Base-by-base conservation (phyloP, 2,329 filamentous ascomycete genomes). In the Colletotrichum theobromicola region DNA sequence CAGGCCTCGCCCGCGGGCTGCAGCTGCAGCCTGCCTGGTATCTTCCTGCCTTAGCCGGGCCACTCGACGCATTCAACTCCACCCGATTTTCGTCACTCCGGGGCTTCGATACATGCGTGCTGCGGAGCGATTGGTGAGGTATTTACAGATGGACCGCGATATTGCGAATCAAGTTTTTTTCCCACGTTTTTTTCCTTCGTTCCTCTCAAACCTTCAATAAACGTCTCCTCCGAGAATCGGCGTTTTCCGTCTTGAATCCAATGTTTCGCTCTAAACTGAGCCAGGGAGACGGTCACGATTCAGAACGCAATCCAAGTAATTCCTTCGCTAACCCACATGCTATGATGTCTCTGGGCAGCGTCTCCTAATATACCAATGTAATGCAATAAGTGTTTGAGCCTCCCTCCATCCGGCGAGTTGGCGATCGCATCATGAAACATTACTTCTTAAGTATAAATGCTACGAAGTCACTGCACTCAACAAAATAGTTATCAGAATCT, bases 401-500 rank as follows among this genome's bases (percentile, higher is more conserved):
- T 46, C 9, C 37, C 18, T 46, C 42, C 16, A 46, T 9, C 10
- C 42, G 9, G 10, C 10, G 10, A 21, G n/a, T 21, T 18, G 18
- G n/a, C n/a, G 6, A 21, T 13, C 18, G 42, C 8, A 6, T 46
- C 42, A 46, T n/a, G n/a, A 21, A 21, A 12, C 24, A 12, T 57
- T 6, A 4, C 26, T 28, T 3, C 13, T 16, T 0, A 5, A 26
- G n/a, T 1, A 10, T 57, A 5, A 46, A 57, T 57, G 53, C 53
- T 28, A 57, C 16, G 8, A 28, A 34, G n/a, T 21, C 53, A 57
- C 15, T 10, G 53, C 2, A n/a, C 18, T 26, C 4, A 3, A 28
- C 30, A 42, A 69, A 46, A 55, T 35, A 74, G 79, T 76, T 70
- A 70, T 76, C 76, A 75, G 77, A 74, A 77, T 78, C 78, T 82